Evolutionary conservation across 805 yeast species (phyloP).

Genomic region (Cyberlindnera mississippiensis): DNA sequence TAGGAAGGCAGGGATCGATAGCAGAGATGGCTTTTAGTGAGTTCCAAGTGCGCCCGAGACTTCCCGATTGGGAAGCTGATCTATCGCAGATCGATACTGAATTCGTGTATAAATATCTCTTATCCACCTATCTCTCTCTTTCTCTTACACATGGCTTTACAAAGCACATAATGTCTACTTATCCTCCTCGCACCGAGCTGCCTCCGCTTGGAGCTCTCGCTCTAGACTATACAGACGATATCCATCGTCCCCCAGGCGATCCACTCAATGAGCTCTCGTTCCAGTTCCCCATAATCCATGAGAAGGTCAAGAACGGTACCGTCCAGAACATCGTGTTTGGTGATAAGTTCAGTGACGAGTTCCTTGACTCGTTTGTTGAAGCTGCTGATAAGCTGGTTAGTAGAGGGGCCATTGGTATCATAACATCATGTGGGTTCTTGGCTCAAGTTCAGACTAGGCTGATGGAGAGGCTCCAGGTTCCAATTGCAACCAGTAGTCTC

Average conservation of each 20-base stretch:
- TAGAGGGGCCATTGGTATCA: constrained; percentile 32
- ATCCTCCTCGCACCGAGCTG: constrained; percentile 19
- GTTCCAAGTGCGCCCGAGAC: no score
- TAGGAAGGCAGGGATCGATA: no score
- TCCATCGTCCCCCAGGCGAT: constrained; percentile 33
- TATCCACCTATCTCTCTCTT: no score
- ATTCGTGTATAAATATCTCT: no score
- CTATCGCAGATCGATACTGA: no score
- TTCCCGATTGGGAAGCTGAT: no score
- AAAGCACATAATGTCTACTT: constrained; percentile 27
- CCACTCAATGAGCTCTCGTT: constrained; percentile 27
- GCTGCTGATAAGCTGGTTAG: constrained; percentile 27
- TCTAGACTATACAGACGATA: constrained; percentile 31
- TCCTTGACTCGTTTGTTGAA: constrained; percentile 27
- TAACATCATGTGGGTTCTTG: constrained; percentile 35
- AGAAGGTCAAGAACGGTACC: constrained; percentile 25
- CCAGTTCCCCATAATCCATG: constrained; percentile 27
- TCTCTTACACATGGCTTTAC: no score
- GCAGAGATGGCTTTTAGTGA: no score
- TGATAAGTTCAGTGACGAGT: constrained; percentile 24
- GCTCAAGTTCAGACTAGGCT: constrained; percentile 30
- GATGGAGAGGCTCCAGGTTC: constrained; percentile 24
- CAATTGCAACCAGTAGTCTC: constrained; percentile 32
- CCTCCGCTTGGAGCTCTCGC: constrained; percentile 29
- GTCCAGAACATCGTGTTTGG: constrained; percentile 27